Conservation (phyloP, 192 early-diverging fungal genomes). For the Coemansia sp. region DNA sequence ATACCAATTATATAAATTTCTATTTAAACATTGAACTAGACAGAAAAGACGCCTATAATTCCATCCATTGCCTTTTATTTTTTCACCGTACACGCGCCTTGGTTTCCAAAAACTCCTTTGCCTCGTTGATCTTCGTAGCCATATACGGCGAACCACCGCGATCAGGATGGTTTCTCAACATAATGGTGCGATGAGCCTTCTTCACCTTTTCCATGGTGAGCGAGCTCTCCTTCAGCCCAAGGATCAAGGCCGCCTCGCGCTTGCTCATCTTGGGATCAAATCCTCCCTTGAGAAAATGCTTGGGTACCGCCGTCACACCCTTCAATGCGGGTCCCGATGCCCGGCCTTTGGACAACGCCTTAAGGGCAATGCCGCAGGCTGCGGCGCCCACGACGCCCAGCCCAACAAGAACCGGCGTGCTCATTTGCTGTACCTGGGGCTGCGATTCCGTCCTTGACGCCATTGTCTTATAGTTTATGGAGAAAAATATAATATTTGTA, state of each 20-base stretch:
- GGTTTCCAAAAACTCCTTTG: conserved; percentile 93
- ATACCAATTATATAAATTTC: no score
- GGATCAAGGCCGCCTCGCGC: conserved; percentile 84
- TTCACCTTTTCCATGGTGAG: conserved; percentile 78
- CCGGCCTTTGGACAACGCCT: conserved; percentile 62
- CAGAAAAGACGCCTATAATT: not conserved
- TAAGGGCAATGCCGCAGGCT: conserved; percentile 71
- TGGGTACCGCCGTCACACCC: conserved; percentile 54
- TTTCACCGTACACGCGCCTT: conserved; percentile 54
- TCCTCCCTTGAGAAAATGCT: conserved; percentile 80
- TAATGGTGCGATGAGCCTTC: conserved; percentile 92
- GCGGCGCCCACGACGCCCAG: conserved; percentile 83
- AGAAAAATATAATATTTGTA: not conserved
- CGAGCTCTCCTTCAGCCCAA: conserved; percentile 62
- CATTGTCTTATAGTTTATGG: not conserved
- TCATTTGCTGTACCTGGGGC: conserved; percentile 23
- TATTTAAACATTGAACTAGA: no score
- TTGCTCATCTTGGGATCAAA: conserved; percentile 91
- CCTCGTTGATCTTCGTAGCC: conserved; percentile 97
- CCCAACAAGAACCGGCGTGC: conserved; percentile 75
- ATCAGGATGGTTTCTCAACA: conserved; percentile 98
- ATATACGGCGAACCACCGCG: conserved; percentile 95
- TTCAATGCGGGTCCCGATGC: conserved; percentile 57
- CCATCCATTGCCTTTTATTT: conserved; percentile 3
- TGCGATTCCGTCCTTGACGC: not conserved